Percentiles rank a stretch among this genome's conserved stretches.
Evolutionary conservation across 352 stramenopile species (phyloP).

Genomic region (Phytophthora niederhauseri): DNA sequence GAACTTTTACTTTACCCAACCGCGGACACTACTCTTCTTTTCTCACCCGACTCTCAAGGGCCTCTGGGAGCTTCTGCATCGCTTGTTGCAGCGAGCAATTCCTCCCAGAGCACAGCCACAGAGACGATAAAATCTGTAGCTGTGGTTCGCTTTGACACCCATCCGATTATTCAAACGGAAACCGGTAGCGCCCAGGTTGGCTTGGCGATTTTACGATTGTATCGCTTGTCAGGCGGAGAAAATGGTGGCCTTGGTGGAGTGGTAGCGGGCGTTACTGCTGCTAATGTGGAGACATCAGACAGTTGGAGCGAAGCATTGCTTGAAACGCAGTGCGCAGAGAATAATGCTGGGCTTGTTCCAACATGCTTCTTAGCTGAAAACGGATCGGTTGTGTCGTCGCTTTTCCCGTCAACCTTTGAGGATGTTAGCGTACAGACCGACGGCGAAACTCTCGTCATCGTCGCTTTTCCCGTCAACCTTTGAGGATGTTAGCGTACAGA

Average conservation of each 20-base stretch:
- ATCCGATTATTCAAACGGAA: conserved; percentile 29
- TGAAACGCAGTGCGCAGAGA: conserved; percentile 21
- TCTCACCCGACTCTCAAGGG: conserved; percentile 20
- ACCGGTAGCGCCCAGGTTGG: conserved; percentile 65
- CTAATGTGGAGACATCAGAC: conserved; percentile 21
- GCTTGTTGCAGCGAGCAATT: conserved; percentile 52
- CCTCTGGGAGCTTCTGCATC: conserved; percentile 22
- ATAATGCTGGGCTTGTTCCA: conserved; percentile 17
- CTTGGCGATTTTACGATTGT: conserved; percentile 54
- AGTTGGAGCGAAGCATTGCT: conserved; percentile 50
- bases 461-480: conserved; percentile 53
- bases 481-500: conserved; percentile 26
- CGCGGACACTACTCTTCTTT: conserved; percentile 56
- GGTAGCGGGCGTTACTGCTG: conserved; percentile 46
- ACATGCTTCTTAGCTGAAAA: conserved; percentile 34
- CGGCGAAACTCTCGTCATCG: conserved; percentile 43
- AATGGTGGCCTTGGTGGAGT: conserved; percentile 68
- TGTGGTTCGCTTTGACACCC: conserved; percentile 47
- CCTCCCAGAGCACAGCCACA: conserved; percentile 44
- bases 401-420: conserved; percentile 53
- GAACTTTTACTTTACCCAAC: conserved; percentile 38
- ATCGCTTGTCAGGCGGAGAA: conserved; percentile 62
- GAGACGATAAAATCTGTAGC: conserved; percentile 38
- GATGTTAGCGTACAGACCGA: conserved; percentile 26
- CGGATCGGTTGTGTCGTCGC: conserved; percentile 16